Percentiles rank a stretch among this genome's conserved stretches.
Evolutionary conservation across 208 protist genomes (phyloP).

Genomic region (Trypanosoma rangeli): DNA sequence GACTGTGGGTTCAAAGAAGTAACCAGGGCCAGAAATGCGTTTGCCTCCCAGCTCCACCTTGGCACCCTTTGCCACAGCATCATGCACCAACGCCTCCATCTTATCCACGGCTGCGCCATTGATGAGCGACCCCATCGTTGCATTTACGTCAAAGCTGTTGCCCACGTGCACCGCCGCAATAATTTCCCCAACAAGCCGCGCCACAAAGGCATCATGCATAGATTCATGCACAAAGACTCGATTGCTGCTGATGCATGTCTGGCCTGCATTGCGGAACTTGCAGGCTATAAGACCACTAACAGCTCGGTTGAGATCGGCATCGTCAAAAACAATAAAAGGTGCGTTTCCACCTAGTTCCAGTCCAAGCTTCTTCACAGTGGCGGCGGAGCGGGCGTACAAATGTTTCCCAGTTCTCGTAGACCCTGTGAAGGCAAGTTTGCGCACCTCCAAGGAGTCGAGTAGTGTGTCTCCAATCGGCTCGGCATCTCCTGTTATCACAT

Average conservation of each 20-base stretch:
- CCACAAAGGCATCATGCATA: slow-evolving; percentile 64
- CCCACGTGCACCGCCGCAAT: slow-evolving; percentile 47
- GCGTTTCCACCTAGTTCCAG: slow-evolving; percentile 94
- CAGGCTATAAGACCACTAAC: slow-evolving; percentile 58
- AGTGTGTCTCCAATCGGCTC: slow-evolving; percentile 57
- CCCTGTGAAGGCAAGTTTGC: slow-evolving; percentile 90
- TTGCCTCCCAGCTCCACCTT: slow-evolving; percentile 68
- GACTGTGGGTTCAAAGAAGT: slow-evolving; percentile 89
- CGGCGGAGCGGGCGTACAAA: slow-evolving; percentile 51
- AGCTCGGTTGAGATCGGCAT: slow-evolving; percentile 78
- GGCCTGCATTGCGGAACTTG: slow-evolving; percentile 87
- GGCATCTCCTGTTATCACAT: slow-evolving; percentile 79
- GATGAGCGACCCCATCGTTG: slow-evolving; percentile 74
- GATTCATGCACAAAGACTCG: slow-evolving; percentile 73
- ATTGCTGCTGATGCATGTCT: slow-evolving; percentile 90
- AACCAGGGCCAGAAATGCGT: slow-evolving; percentile 38
- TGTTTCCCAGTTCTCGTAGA: slow-evolving; percentile 73
- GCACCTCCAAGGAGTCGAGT: slow-evolving; percentile 62
- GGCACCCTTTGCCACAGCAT: slow-evolving; percentile 65
- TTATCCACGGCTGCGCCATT: slow-evolving; percentile 36
- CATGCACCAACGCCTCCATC: slow-evolving; percentile 51
- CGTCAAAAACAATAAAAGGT: slow-evolving; percentile 88
- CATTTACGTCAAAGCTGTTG: slow-evolving; percentile 59
- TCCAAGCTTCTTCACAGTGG: slow-evolving; percentile 78
- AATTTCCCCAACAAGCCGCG: slow-evolving; percentile 44